Conservation (phyloP, 495 filamentous ascomycete species). For the Penicillium coffeae region DNA sequence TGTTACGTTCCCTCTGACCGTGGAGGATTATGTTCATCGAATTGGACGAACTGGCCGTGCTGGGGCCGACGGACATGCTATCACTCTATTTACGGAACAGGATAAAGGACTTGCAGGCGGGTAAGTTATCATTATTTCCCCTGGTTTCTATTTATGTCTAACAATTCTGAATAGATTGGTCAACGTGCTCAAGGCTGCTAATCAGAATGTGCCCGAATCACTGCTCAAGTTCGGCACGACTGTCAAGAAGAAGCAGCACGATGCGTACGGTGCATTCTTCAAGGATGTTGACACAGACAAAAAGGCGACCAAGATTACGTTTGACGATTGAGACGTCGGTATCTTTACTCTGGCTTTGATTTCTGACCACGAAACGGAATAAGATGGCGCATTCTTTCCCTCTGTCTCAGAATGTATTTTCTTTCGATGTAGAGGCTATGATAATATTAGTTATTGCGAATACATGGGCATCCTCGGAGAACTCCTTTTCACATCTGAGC, state of each 20-base stretch:
- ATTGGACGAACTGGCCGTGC: slow-evolving; percentile 89
- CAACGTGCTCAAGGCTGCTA: slow-evolving; percentile 86
- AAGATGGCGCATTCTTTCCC: slow-evolving; percentile 35
- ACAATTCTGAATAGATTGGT: slow-evolving; percentile 54
- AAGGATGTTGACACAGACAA: slow-evolving; percentile 74
- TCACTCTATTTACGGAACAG: slow-evolving; percentile 89
- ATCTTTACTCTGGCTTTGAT: slow-evolving; percentile 15
- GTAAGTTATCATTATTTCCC: slow-evolving; percentile 46
- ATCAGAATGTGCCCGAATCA: slow-evolving; percentile 82
- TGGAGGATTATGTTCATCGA: slow-evolving; percentile 94
- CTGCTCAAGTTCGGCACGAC: slow-evolving; percentile 94
- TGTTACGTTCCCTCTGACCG: slow-evolving; percentile 61
- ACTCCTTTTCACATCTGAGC: too few species aligned
- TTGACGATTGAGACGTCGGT: slow-evolving; percentile 57
- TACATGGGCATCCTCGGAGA: background rate
- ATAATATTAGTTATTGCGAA: slow-evolving; percentile 8
- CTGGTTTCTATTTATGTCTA: slow-evolving; percentile 20
- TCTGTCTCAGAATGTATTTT: slow-evolving; percentile 50
- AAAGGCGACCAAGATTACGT: slow-evolving; percentile 87
- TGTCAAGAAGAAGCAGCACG: slow-evolving; percentile 96
- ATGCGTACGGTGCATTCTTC: slow-evolving; percentile 87
- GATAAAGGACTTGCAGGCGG: slow-evolving; percentile 86
- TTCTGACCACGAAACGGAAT: slow-evolving; percentile 17
- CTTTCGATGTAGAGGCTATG: slow-evolving; percentile 58
- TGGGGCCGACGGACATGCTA: slow-evolving; percentile 77